Conservation (phyloP, 1,284 basidiomycete species). For the Sporisorium sorghi region DNA sequence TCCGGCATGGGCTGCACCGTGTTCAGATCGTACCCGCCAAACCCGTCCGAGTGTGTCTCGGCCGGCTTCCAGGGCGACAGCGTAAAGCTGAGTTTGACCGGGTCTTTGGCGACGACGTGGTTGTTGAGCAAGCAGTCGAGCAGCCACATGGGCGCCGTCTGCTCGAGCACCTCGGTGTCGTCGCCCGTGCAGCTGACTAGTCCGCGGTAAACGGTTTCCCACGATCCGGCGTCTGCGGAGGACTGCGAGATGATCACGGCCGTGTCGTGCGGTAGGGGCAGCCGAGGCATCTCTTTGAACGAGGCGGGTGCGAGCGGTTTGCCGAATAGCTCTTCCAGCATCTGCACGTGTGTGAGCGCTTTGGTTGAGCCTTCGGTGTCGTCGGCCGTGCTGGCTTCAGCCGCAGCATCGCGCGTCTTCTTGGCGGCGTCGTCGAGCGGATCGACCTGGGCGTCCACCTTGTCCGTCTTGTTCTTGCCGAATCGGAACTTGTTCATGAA, state of each 20-base stretch:
- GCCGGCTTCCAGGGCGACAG: slow-evolving; percentile 77
- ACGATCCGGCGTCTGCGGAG: slow-evolving; percentile 77
- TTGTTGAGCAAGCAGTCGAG: slow-evolving; percentile 81
- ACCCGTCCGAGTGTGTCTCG: slow-evolving; percentile 30
- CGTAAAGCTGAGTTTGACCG: slow-evolving; percentile 77
- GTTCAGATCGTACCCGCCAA: slow-evolving; percentile 35
- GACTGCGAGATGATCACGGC: slow-evolving; percentile 86
- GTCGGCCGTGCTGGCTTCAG: background rate
- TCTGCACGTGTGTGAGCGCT: slow-evolving; percentile 20
- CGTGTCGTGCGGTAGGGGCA: slow-evolving; percentile 77
- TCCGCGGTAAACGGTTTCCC: slow-evolving; percentile 80
- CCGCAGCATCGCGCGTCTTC: slow-evolving; percentile 19
- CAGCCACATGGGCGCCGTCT: slow-evolving; percentile 85
- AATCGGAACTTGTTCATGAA: slow-evolving; percentile 57
- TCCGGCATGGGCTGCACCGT: slow-evolving; percentile 30
- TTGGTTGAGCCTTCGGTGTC: slow-evolving; percentile 12
- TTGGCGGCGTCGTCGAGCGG: slow-evolving; percentile 26
- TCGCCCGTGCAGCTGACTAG: slow-evolving; percentile 75
- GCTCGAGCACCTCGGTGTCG: slow-evolving; percentile 80
- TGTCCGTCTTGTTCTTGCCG: slow-evolving; percentile 49
- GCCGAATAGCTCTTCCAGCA: slow-evolving; percentile 77
- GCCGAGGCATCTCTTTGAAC: slow-evolving; percentile 78
- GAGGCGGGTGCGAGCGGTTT: slow-evolving; percentile 79
- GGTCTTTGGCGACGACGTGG: slow-evolving; percentile 44
- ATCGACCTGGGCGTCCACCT: slow-evolving; percentile 19